Percentiles rank a stretch among this genome's conserved stretches.
phyloP scores from a whole-genome alignment of 176 grass and related monocot genomes.

The Carex littledalei region DNA sequence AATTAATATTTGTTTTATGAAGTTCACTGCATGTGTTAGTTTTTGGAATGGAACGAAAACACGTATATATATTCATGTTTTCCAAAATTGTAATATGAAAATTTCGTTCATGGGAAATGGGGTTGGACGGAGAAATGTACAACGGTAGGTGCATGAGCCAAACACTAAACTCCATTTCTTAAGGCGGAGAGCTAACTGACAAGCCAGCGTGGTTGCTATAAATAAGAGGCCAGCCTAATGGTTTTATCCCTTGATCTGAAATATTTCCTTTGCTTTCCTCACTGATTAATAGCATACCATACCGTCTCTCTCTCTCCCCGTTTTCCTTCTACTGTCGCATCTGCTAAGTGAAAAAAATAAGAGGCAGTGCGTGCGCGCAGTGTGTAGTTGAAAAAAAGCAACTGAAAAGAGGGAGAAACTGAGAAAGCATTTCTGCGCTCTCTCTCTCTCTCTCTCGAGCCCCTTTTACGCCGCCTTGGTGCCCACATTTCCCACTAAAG shows the following conservation, averaged over 20 bases:
- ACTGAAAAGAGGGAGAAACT: not conserved
- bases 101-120: not conserved
- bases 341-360: not conserved
- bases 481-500: constrained; percentile 14
- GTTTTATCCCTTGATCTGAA: constrained; percentile 6
- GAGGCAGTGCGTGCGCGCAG: not conserved
- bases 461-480: not conserved
- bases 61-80: no score
- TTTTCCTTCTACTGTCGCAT: not conserved
- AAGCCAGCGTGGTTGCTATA: constrained; percentile 19
- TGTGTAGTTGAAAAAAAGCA: constrained; percentile 5
- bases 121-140: not conserved
- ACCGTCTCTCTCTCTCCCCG: not conserved
- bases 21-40: not conserved
- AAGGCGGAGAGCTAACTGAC: not conserved
- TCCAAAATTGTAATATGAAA: no score
- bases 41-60: not conserved
- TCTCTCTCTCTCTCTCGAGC: not conserved
- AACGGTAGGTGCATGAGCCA: not conserved
- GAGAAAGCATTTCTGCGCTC: not conserved
- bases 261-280: not conserved
- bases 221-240: not conserved
- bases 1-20: not conserved
- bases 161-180: not conserved
- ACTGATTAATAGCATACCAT: not conserved